phyloP scores from a whole-genome alignment of 345 rosid genomes.

The Pistacia atlantica region DNA sequence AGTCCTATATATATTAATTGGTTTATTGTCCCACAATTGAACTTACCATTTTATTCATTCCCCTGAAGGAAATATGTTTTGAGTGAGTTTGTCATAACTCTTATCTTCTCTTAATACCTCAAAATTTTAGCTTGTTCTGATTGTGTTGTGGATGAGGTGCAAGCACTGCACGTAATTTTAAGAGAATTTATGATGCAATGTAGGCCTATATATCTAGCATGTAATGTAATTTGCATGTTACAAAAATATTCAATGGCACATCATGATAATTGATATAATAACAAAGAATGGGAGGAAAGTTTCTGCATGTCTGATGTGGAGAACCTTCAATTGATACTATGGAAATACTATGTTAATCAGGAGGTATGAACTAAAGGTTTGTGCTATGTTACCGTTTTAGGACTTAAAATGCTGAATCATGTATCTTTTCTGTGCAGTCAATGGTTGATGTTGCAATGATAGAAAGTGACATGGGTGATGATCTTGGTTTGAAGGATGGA shows the following conservation, averaged over 20 bases:
- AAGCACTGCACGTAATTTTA: not conserved
- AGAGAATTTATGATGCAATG: not conserved
- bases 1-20: too few species aligned
- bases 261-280: too few species aligned
- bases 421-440: conserved; percentile 38
- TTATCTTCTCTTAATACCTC: not conserved
- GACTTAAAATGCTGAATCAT: not conserved
- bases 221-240: too few species aligned
- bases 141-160: not conserved
- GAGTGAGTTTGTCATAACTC: not conserved
- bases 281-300: not conserved
- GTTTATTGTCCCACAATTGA: too few species aligned
- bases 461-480: conserved; percentile 42
- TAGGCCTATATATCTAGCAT: not conserved
- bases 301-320: conserved; percentile 2
- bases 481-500: conserved; percentile 37
- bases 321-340: not conserved
- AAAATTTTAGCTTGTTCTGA: not conserved
- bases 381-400: not conserved
- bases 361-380: not conserved
- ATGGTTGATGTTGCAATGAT: conserved; percentile 46
- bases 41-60: too few species aligned
- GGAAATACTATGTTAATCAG: not conserved
- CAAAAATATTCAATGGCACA: too few species aligned
- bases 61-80: too few species aligned